Percentiles rank a stretch among this genome's conserved stretches.
Conservation (phyloP, 176 grass and related monocot genomes). For the Hordeum vulgare region DNA sequence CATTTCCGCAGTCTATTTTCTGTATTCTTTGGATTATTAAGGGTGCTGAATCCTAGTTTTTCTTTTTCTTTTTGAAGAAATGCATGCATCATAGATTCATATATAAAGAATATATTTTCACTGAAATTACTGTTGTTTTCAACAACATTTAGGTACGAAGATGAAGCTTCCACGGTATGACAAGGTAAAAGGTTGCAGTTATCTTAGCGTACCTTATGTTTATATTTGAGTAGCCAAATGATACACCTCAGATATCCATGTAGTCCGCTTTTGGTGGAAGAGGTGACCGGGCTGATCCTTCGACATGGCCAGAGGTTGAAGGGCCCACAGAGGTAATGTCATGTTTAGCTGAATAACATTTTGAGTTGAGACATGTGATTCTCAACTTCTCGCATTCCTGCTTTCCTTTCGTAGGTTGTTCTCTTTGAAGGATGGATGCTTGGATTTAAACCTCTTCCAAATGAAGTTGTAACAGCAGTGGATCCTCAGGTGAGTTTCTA, state of each 20-base stretch:
- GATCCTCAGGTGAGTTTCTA: constrained; percentile 59
- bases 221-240: constrained; percentile 25
- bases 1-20: neutral
- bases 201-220: constrained; percentile 4
- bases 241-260: constrained; percentile 39
- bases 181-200: constrained; percentile 68
- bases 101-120: neutral
- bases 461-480: constrained; percentile 80
- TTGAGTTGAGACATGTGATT: constrained; percentile 9
- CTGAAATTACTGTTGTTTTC: constrained; percentile 26
- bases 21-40: neutral
- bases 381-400: constrained; percentile 16
- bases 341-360: neutral
- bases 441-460: constrained; percentile 93
- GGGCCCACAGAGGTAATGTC: constrained; percentile 73
- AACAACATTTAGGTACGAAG: constrained; percentile 60
- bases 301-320: constrained; percentile 86
- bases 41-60: neutral
- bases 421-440: constrained; percentile 99
- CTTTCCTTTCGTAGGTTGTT: constrained; percentile 59
- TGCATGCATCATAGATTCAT: neutral
- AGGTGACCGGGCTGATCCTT: constrained; percentile 91
- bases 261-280: constrained; percentile 95
- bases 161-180: constrained; percentile 96
- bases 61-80: neutral